phyloP scores from a whole-genome alignment of 2,329 filamentous ascomycete genomes.

The Trichoderma simmonsii region DNA sequence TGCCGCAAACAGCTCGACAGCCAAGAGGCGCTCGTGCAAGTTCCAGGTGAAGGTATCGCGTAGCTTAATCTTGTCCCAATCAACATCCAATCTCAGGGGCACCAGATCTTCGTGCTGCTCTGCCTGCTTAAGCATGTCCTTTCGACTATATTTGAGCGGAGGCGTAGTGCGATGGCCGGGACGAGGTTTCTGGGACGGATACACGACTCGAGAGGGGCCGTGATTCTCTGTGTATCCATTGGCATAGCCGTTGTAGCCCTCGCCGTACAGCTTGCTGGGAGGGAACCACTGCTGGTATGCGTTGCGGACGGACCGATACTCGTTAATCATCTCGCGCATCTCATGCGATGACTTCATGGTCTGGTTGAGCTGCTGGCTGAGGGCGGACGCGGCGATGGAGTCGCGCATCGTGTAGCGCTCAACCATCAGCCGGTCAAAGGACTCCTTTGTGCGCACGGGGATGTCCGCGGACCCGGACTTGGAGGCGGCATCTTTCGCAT shows the following conservation, averaged over 20 bases:
- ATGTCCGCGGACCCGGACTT: conserved; percentile 28
- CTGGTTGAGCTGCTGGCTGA: conserved; percentile 50
- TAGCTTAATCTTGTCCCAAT: conserved; percentile 91
- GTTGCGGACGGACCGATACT: conserved; percentile 61
- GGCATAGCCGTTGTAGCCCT: conserved; percentile 83
- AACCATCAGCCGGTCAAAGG: conserved; percentile 52
- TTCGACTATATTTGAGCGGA: conserved; percentile 69
- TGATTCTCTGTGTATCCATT: conserved; percentile 78
- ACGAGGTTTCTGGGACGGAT: conserved; percentile 72
- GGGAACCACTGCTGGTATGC: conserved; percentile 56
- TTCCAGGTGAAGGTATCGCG: conserved; percentile 99
- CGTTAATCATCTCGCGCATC: conserved; percentile 65
- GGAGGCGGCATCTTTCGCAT: conserved; percentile 28
- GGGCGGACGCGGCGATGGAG: conserved; percentile 51
- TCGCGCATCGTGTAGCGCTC: conserved; percentile 55
- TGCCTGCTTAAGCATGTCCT: conserved; percentile 79
- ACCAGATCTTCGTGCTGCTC: conserved; percentile 90
- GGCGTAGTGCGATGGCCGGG: conserved; percentile 74
- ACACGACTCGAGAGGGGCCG: conserved; percentile 64
- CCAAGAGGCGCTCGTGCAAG: conserved; percentile 81
- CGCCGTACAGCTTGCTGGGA: conserved; percentile 59
- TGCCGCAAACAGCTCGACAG: conserved; percentile 77
- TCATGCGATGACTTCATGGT: conserved; percentile 57
- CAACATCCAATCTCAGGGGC: conserved; percentile 86
- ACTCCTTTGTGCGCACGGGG: conserved; percentile 53